phyloP scores from a whole-genome alignment of 2,329 filamentous ascomycete species.

The Sporothrix brasiliensis region DNA sequence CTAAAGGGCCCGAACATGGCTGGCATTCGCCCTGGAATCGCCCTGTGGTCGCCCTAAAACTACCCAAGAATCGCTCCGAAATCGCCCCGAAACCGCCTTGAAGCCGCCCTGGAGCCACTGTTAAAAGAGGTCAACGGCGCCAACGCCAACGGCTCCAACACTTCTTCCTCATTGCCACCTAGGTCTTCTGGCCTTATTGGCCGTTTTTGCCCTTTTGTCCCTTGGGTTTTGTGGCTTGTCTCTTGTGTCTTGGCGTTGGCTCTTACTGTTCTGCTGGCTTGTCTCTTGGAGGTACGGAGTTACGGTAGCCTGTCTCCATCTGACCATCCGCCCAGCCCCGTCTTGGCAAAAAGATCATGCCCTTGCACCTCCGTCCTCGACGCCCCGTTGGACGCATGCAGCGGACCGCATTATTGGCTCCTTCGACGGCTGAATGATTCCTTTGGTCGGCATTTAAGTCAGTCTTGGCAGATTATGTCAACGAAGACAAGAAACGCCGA shows the following conservation, averaged over 20 bases:
- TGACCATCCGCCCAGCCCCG: conserved; percentile 2
- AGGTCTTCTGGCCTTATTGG: too few relatives aligned
- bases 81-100: neutral
- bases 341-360: neutral
- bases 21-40: too few relatives aligned
- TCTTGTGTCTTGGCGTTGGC: neutral
- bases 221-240: neutral
- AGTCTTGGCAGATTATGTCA: neutral
- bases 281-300: neutral
- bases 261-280: conserved; percentile 1
- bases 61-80: neutral
- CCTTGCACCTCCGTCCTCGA: neutral
- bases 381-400: conserved; percentile 1
- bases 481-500: neutral
- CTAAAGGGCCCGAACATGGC: too few relatives aligned
- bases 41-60: too few relatives aligned
- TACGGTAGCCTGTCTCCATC: neutral
- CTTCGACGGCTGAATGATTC: neutral
- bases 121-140: neutral
- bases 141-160: neutral
- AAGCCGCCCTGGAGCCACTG: neutral
- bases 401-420: neutral
- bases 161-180: neutral
- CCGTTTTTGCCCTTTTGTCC: neutral
- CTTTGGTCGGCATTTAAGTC: neutral